Base-by-base conservation (phyloP, 78 protist species). In the Dictyostelium capitatum region DNA sequence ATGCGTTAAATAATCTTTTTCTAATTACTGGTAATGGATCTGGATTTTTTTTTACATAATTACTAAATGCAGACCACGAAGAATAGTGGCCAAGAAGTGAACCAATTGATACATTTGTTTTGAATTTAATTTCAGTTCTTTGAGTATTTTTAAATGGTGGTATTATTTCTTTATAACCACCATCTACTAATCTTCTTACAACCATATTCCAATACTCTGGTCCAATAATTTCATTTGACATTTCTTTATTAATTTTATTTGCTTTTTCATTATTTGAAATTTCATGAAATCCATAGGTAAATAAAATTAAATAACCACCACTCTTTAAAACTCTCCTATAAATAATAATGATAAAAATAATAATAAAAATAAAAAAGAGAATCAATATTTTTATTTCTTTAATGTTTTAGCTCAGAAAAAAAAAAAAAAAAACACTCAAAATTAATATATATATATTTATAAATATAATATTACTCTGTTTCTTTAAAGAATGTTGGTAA, bases 111-210 rank as follows among this genome's bases (percentile, higher is more conserved):
- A n/a, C n/a, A n/a, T n/a, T n/a, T n/a, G n/a, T n/a, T n/a, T n/a
- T n/a, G n/a, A n/a, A n/a, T n/a, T n/a, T n/a, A n/a, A n/a, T n/a
- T n/a, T n/a, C n/a, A n/a, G n/a, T 69, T 70, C 89, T 69, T 0
- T 1, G 5, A 50, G 73, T 62, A 56, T 84, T 74, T 62, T 43
- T 37, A 85, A 62, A 85, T 23, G 92, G 82, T 85, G 92, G 92
- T 20, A 75, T n/a, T 8, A 85, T 75, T 50, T 85, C 92, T 9
- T 7, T 14, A 64, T 85, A 85, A 6, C 46, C 57, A 54, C 32
- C 28, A 57, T 73, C 81, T 37, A 83, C 67, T n/a, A n/a, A n/a
- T n/a, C n/a, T n/a, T n/a, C n/a, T n/a, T n/a, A n/a, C n/a, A n/a
- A n/a, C n/a, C n/a, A 11, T 56, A 77, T 7, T 46, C 32, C 10